Base-by-base conservation (phyloP, 2,329 filamentous ascomycete species). In the Zarea fungicola region DNA sequence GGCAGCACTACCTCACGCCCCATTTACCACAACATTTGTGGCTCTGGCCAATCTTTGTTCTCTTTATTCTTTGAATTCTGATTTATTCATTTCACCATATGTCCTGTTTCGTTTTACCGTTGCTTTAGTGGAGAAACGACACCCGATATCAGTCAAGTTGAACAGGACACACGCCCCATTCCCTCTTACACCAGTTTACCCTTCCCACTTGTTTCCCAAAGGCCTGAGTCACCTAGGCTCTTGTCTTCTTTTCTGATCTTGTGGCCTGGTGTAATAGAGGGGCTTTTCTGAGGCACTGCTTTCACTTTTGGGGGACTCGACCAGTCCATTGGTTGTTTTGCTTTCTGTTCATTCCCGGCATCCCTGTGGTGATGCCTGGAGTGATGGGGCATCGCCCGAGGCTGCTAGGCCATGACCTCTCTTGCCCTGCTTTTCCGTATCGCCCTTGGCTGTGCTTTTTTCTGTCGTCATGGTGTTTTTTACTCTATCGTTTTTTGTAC, bases 351-450 rank as follows among this genome's bases (percentile, higher is more conserved):
- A 25, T 36, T 22, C 23, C 22, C 21, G 28, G 34, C 36, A 28
- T 42, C 36, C 46, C 46, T 48, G 22, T n/a, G 22, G 28, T 42
- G 46, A 28, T 42, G 46, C 46, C 46, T 48, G 22, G 22, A 28
- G 7, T n/a, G 11, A 16, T 23, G 18, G n/a, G 46, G 16, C 21
- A n/a, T 42, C 22, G 28, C 18, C 29, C 8, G 29, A 32, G n/a
- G 29, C 21, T 21, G 11, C n/a, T 11, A 13, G 34, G 21, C 16
- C 37, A 19, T 42, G 14, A 7, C 13, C 6, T n/a, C 21, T 40
- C 35, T 28, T 35, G 29, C 39, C 45, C 16, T 32, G 16, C 31
- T 21, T 36, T 36, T 48, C 28, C 9, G 21, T 34, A 13, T n/a
- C n/a, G n/a, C n/a, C n/a, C 6, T 19, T 40, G 21, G 28, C 21